Base-by-base conservation (phyloP, 805 yeast genomes). In the Jamesozyma lodderae region DNA sequence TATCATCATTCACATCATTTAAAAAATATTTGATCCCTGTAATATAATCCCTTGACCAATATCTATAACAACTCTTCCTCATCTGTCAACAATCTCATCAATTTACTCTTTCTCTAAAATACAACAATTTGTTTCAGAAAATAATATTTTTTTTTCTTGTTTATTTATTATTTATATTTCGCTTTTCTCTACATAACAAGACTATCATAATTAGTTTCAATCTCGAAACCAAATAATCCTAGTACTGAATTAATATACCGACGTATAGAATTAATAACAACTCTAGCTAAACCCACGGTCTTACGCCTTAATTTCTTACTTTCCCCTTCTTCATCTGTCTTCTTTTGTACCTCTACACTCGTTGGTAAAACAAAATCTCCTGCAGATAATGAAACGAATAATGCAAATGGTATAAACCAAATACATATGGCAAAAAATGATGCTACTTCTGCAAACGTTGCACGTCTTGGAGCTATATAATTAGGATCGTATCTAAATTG, bases 381-480 rank as follows among this genome's bases (percentile, higher is more conserved):
- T 1, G 96, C 96, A 55, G 94, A 83, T 42, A 92, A 67, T 22
- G 95, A 81, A 14, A 92, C 90, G 60, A 92, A 90, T 41, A 92
- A 68, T 4, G 95, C 79, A 59, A 92, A 86, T 24, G 98, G 98
- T 21, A 92, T 74, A 42, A 90, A 70, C 98, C 98, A 92, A 15
- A 92, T 79, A 51, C 92, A 79, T 30, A 92, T 63, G 1, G 96
- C 98, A 56, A 92, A 88, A 59, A 92, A 92, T 3, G 96, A 81
- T n/a, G 96, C 84, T 4, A 92, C 84, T 56, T 92, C 95, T 1
- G 87, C 69, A 54, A 90, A 90, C 10, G 81, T 69, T 2, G 95
- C 94, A 38, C 84, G 73, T 33, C 75, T 72, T 11, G 81, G 82
- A 33, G 83, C 74, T 17, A 62, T 62, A 52, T 77, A 80, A 35